Evolutionary conservation across 345 rosid species (phyloP).

Genomic region (Eucalyptus viminalis): DNA sequence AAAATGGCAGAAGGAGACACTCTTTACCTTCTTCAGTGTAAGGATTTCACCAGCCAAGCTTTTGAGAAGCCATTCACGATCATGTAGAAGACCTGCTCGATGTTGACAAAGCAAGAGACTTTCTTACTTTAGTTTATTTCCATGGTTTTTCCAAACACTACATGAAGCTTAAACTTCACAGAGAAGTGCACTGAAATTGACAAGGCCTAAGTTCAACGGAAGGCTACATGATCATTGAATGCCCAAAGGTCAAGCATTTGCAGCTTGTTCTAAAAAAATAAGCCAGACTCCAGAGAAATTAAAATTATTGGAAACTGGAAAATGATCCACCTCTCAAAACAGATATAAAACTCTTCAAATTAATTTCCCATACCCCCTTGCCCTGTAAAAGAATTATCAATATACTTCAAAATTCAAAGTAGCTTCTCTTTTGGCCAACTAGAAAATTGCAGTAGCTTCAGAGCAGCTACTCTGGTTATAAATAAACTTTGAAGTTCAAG

Average conservation of each 20-base stretch:
- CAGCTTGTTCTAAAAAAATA: background rate
- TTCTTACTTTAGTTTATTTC: background rate
- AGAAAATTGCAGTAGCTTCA: background rate
- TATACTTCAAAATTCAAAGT: background rate
- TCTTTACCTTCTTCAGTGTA: slow-evolving; percentile 75
- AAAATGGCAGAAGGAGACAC: background rate
- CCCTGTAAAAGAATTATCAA: background rate
- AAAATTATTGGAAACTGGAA: background rate
- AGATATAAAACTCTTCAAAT: background rate
- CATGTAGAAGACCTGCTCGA: slow-evolving; percentile 60
- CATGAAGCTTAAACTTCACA: background rate
- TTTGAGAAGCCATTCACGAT: slow-evolving; percentile 85
- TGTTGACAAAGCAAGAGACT: background rate
- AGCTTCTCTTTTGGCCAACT: background rate
- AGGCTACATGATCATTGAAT: background rate
- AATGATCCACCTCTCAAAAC: background rate
- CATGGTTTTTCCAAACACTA: background rate
- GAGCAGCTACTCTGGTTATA: background rate
- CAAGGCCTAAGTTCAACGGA: background rate
- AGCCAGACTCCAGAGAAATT: background rate
- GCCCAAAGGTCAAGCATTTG: background rate
- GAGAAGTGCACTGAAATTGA: background rate
- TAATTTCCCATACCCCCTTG: background rate
- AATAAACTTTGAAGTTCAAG: background rate
- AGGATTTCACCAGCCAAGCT: slow-evolving; percentile 70